Conservation (phyloP, 805 yeast species). For the Kuraishia piskuri region DNA sequence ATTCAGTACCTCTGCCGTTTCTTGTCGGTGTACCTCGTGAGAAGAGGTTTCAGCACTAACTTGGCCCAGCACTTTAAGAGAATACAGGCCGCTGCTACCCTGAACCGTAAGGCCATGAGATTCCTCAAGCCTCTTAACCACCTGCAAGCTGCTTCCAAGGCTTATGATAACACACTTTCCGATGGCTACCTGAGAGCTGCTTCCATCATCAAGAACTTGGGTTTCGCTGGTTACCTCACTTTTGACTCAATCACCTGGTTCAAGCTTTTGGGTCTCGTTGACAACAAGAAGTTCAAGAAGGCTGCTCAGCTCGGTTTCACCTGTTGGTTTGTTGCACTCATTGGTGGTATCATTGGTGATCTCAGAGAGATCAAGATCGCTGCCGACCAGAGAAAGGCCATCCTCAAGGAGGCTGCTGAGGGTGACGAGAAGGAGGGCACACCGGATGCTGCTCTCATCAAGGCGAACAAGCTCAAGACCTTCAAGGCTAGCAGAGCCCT, state of each 20-base stretch:
- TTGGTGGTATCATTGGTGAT: conserved; percentile 54
- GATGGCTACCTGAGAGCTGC: conserved; percentile 48
- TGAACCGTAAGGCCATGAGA: conserved; percentile 77
- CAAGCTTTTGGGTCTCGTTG: conserved; percentile 48
- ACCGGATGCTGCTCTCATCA: conserved; percentile 20
- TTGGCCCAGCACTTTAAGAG: conserved; percentile 40
- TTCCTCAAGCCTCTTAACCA: conserved; percentile 75
- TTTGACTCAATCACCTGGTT: conserved; percentile 59
- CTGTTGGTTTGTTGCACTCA: conserved; percentile 71
- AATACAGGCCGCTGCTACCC: conserved; percentile 53
- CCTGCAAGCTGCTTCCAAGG: conserved; percentile 56
- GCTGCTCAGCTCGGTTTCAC: conserved; percentile 52
- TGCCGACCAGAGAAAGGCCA: conserved; percentile 23
- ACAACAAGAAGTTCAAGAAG: conserved; percentile 26
- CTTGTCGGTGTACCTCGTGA: conserved; percentile 49
- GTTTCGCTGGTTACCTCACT: conserved; percentile 53
- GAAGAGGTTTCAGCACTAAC: conserved; percentile 43
- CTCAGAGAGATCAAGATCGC: conserved; percentile 43
- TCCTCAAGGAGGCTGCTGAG: conserved; percentile 11
- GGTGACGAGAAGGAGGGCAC: conserved; percentile 30
- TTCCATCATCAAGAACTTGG: conserved; percentile 47
- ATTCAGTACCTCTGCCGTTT: conserved; percentile 78
- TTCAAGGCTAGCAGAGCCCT: conserved; percentile 48
- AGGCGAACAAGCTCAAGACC: conserved; percentile 34
- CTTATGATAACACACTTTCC: conserved; percentile 60